Base-by-base conservation (phyloP, 805 yeast species). In the Schwanniomyces polymorphus region DNA sequence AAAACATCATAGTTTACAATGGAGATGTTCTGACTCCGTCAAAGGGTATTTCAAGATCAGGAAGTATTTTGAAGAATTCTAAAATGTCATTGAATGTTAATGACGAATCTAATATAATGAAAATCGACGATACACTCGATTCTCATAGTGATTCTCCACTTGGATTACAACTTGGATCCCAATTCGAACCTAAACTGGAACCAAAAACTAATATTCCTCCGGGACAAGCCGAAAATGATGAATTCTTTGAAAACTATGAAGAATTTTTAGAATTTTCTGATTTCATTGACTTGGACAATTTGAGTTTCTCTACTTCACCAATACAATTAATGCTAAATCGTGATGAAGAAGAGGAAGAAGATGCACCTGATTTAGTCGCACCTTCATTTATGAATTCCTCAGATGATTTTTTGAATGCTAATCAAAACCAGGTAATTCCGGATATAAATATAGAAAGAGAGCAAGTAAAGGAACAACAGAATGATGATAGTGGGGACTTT, bases 221-320 rank as follows among this genome's bases (percentile, higher is more conserved):
- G 3, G 21, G 21, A 12, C 18, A 18, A 5, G 18, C 35, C 4
- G 21, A 18, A 31, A 37, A 18, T 21, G 46, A 47, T 11, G 45
- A 27, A 23, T 27, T 38, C 12, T 48, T 50, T 12, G 56, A 48
- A 7, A 55, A 57, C 35, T 55, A 46, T 42, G 52, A 52, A 27
- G 74, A 71, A 39, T 62, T 72, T n/a, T 63, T 70, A 48, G 77
- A 72, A 47, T 73, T 72, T 45, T 59, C 69, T 29, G 75, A 72
- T 44, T 72, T 61, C 48, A 66, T 73, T 43, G 74, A 72, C 52
- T 62, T 65, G 23, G 77, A 71, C 27, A 59, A 69, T 48, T 59
- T 70, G 48, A 63, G 64, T 53, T 67, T 70, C 38, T 54, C 62
- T 0, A 39, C 53, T 39, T 59, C 67, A 4, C 68, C 68, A 8